Base-by-base conservation (phyloP, 2,329 filamentous ascomycete species). In the Beauveria bassiana region DNA sequence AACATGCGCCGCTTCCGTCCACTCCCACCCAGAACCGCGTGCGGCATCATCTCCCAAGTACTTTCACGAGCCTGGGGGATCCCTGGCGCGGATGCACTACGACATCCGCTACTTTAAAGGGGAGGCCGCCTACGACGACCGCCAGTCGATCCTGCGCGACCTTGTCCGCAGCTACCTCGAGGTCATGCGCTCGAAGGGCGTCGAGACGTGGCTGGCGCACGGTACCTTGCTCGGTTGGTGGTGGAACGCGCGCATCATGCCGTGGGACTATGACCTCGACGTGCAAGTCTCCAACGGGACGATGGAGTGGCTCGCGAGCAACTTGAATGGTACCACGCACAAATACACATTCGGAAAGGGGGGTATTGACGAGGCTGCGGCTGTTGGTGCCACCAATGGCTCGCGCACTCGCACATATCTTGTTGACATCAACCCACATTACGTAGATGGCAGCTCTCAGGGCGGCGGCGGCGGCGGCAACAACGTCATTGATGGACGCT, bases 141-240 rank as follows among this genome's bases (percentile, higher is more conserved):
- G 89, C 68, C 80, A 81, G n/a, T 77, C 83, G 31, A 85, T 84
- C 6, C 81, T 93, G 61, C 80, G 81, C 55, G 81, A 89, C 71
- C 84, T 95, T 66, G 83, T 92, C 65, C 84, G 86, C 64, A 86
- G 89, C 57, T 95, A 95, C 74, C 80, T 95, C 50, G 79, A 80
- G 51, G 86, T 84, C 61, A 88, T 90, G 72, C 77, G 79, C 50
- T 77, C 82, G 20, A 78, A 87, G 59, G 83, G 84, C 7, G 75
- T 91, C 64, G 89, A 93, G 74, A 93, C 91, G 0, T 95, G 91
- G 91, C 85, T 96, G 63, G 90, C 91, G 45, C 91, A 96, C 72
- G 91, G 91, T 54, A 92, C 90, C 5, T 76, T 95, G 55, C 77
- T 96, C 24, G 91, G 90, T 14, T 96, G 91, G 91, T 95, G 89